Evolutionary conservation across 1,284 basidiomycete species (phyloP), one percentile per base, ranked within the genome.

Genomic region (Chalciporus sp.): DNA sequence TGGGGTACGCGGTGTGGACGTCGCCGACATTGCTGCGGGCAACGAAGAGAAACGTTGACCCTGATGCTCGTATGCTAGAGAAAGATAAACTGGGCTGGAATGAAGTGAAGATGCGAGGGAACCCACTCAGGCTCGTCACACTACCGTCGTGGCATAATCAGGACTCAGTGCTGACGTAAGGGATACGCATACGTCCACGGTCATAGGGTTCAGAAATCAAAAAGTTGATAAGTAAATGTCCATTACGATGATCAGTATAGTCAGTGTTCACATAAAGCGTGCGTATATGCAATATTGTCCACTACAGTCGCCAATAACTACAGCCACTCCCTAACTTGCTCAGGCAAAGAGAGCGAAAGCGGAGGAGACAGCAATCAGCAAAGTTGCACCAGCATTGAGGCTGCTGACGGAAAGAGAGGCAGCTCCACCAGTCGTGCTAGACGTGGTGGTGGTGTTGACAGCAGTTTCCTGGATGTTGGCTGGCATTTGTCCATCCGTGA

Each of bases 401-500:
- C 55, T 52, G 48, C 33, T 49, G 52, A 65, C 51, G 5, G 59
- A 62, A 35, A 70, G 53, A 23, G 65, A 49, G 14, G 53, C 42
- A 17, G 69, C 69, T 3, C 64, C 71, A 55, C 69, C 66, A 9
- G 61, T 62, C 16, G 52, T 54, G 14, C 62, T 61, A n/a, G 56
- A 61, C 0, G 67, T 52, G 8, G 66, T 69, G 7, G 66, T 68
- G 1, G 68, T 64, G 49, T 67, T 68, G 46, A 63, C 61, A 42
- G 68, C 71, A 19, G 70, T 70, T 58, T 75, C 67, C 33, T 70
- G 64, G 45, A 81, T 68, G 42, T 50, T 58, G 16, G 74, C 67
- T 11, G 78, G 75, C 47, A 65, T 64, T 26, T 72, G 52, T 26
- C 77, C 78, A 52, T 76, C 77, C 79, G 72, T 69, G 59, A 81